Percentiles rank a stretch among this genome's conserved stretches.
These are phyloP conservation scores for Dactylellina leptospora DNA, from an alignment of 2,329 filamentous ascomycete species.

Conservation along the genomic window DNA sequence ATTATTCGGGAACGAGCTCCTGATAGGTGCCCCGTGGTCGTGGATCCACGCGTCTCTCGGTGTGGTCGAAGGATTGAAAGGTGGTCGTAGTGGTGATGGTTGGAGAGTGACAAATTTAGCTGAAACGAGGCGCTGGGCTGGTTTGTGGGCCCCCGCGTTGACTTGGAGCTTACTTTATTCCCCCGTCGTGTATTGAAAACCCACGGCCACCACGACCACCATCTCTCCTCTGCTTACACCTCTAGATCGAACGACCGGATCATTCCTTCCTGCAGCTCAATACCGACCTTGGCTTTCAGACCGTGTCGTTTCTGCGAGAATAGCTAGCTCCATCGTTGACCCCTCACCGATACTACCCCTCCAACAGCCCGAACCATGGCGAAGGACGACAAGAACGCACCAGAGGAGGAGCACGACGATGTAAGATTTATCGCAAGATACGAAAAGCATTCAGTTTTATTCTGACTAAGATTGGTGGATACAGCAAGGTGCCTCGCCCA, in stretches of 20 bases:
- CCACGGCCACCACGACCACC: neutral
- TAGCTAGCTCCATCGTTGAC: no score
- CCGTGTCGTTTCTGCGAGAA: neutral
- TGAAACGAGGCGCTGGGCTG: constrained; percentile 24
- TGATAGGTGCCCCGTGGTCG: no score
- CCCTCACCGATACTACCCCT: neutral
- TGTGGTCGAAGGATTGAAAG: neutral
- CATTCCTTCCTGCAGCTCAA: neutral
- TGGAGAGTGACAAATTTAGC: constrained; percentile 32
- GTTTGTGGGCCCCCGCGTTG: constrained; percentile 13
- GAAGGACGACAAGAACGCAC: constrained; percentile 29
- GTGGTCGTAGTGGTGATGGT: constrained; percentile 8
- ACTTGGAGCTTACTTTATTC: constrained; percentile 2
- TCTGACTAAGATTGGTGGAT: no score
- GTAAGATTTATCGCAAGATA: constrained; percentile 7
- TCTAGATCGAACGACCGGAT: neutral
- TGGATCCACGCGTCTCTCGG: no score
- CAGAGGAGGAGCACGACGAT: constrained; percentile 22
- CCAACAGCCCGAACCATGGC: constrained; percentile 21
- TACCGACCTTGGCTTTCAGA: neutral
- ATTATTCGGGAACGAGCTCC: neutral
- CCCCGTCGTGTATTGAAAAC: neutral
- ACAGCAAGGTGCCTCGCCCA: constrained; percentile 78
- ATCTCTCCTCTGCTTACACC: neutral
- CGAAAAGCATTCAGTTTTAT: no score